A percentile compares a stretch with the other conserved stretches of the same genome.
phyloP scores from a whole-genome alignment of 306 rosid genomes.

The Vigna nakashimae region DNA sequence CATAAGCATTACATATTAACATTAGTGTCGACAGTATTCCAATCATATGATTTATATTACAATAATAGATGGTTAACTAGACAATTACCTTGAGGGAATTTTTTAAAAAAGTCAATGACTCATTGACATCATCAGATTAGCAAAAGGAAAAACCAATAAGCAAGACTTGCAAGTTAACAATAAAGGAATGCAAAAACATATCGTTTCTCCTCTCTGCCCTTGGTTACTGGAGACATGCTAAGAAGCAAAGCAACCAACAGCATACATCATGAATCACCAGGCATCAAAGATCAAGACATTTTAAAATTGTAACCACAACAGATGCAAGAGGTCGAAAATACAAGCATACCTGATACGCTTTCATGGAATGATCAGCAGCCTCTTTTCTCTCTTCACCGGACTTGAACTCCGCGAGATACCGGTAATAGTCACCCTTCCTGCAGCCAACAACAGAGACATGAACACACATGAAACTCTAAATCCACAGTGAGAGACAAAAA shows the following conservation, averaged over 20 bases:
- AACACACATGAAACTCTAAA: conserved; percentile 20
- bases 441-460: conserved; percentile 9
- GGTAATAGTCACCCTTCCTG: conserved; percentile 74
- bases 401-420: conserved; percentile 62
- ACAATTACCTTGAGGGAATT: background rate
- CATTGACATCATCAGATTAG: background rate
- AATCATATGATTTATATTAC: background rate
- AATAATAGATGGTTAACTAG: conserved; percentile 1
- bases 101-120: background rate
- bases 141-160: conserved; percentile 14
- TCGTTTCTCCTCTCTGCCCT: background rate
- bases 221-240: background rate
- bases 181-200: background rate
- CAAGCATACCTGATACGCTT: conserved; percentile 61
- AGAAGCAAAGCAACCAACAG: conserved; percentile 14
- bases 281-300: conserved; percentile 25
- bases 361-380: conserved; percentile 68
- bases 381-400: conserved; percentile 59
- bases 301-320: conserved; percentile 7
- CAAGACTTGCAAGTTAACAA: background rate
- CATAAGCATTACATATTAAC: background rate
- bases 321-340: conserved; percentile 7
- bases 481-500: background rate
- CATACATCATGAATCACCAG: conserved; percentile 8
- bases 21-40: background rate